Base-by-base conservation (phyloP, 805 yeast genomes). In the Lipomyces japonicus region DNA sequence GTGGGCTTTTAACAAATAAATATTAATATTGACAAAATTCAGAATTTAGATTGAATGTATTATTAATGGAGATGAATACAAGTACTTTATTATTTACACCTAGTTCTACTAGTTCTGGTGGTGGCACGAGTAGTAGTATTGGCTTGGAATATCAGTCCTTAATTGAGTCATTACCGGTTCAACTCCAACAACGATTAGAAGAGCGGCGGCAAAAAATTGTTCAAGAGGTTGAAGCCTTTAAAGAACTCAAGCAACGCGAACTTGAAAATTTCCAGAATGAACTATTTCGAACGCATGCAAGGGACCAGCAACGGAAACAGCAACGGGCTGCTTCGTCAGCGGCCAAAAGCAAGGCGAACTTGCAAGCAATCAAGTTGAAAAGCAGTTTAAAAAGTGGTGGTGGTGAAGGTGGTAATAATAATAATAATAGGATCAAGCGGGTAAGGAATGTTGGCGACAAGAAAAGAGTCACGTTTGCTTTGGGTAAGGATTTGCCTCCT, bases 381-480 rank as follows among this genome's bases (percentile, higher is more conserved):
- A 35, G 39, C 39, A 10, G 39, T 35, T 7, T 7, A 12, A 7
- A 7, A 9, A 10, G 23, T 10, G 39, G 31, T 12, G 31, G 31
- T 12, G 31, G 31, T 12, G 31, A 12, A 7, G 31, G 31, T 12
- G 39, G 44, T 6, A n/a, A n/a, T n/a, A n/a, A n/a, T n/a, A n/a
- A n/a, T n/a, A n/a, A n/a, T n/a, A n/a, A n/a, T n/a, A n/a, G n/a
- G n/a, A n/a, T n/a, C n/a, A 30, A 14, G 34, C 14, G 12, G 34
- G 12, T n/a, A 30, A 30, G 34, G n/a, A n/a, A n/a, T 30, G 14
- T n/a, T 18, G 53, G 51, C 3, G 46, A 48, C 12, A 53, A 51
- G 47, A 53, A 53, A 24, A 42, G 41, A 21, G 58, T 53, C 10
- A 53, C 44, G 56, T 53, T 53, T 39, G 39, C 23, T 39, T 21